Evolutionary conservation across 192 early-diverging fungal species (phyloP).

Genomic region (Dispira parvispora): DNA sequence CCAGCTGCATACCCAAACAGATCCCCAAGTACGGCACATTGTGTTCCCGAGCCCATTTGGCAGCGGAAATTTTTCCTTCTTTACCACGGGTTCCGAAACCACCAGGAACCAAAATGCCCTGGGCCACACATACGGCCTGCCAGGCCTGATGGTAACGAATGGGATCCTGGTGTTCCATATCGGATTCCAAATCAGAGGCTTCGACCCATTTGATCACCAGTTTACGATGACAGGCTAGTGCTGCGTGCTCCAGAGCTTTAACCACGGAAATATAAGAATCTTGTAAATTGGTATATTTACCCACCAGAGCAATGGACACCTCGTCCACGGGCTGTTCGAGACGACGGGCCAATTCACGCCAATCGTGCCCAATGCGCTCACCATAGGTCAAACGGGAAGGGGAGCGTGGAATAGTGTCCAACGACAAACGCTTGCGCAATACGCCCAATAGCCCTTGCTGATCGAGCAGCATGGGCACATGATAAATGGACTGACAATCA

Average conservation of each 20-base stretch:
- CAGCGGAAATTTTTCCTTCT: slow-evolving; percentile 89
- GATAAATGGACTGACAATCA: slow-evolving; percentile 92
- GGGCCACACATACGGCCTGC: slow-evolving; percentile 69
- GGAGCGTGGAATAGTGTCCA: slow-evolving; percentile 35
- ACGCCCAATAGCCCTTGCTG: slow-evolving; percentile 74
- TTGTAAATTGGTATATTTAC: slow-evolving; percentile 92
- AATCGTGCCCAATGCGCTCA: slow-evolving; percentile 56
- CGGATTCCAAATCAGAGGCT: slow-evolving; percentile 74
- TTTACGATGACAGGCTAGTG: slow-evolving; percentile 70
- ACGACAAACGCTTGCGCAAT: slow-evolving; percentile 60
- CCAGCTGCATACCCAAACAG: slow-evolving; percentile 93
- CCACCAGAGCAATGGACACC: slow-evolving; percentile 82
- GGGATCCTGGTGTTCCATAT: slow-evolving; percentile 55
- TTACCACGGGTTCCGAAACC: slow-evolving; percentile 94
- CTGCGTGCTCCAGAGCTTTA: slow-evolving; percentile 91
- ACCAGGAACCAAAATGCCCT: slow-evolving; percentile 93
- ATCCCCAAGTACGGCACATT: slow-evolving; percentile 95
- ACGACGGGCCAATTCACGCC: slow-evolving; percentile 62
- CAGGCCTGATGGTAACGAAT: slow-evolving; percentile 93
- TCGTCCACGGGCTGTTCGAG: slow-evolving; percentile 62
- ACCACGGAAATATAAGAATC: slow-evolving; percentile 96
- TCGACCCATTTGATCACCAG: slow-evolving; percentile 84
- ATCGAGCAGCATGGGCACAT: slow-evolving; percentile 83
- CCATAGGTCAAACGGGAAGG: slow-evolving; percentile 38
- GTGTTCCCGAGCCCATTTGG: slow-evolving; percentile 95